A percentile compares a stretch with the other conserved stretches of the same genome.
Conservation (phyloP, 2,329 filamentous ascomycete species). For the Xylariales sp. region DNA sequence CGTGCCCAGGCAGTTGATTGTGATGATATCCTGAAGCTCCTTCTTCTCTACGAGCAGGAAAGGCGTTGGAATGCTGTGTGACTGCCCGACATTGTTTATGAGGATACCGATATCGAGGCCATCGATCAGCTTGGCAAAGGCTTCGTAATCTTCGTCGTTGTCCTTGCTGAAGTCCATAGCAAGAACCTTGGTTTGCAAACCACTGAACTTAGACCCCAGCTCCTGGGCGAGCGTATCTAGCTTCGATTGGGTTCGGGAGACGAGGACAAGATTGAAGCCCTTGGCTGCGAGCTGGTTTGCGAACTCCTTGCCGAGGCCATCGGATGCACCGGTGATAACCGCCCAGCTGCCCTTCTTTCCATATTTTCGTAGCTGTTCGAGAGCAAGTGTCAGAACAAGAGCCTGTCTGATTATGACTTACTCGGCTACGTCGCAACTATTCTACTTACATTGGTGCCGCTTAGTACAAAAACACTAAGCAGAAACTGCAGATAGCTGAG, state of each 20-base stretch:
- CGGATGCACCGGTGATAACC: slow-evolving; percentile 89
- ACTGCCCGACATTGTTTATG: slow-evolving; percentile 95
- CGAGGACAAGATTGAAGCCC: slow-evolving; percentile 91
- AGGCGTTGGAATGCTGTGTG: slow-evolving; percentile 86
- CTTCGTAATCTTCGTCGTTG: slow-evolving; percentile 73
- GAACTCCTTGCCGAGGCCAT: slow-evolving; percentile 96
- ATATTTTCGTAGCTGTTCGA: slow-evolving; percentile 73
- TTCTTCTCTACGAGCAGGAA: slow-evolving; percentile 75
- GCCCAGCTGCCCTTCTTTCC: slow-evolving; percentile 92
- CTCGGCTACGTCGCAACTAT: too few species aligned
- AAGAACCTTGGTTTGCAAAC: slow-evolving; percentile 69
- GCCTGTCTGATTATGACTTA: too few species aligned
- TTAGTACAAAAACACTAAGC: slow-evolving; percentile 64
- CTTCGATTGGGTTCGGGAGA: slow-evolving; percentile 94
- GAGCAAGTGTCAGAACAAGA: background rate
- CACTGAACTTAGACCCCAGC: slow-evolving; percentile 65
- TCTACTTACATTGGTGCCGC: slow-evolving; percentile 53
- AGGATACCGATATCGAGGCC: slow-evolving; percentile 80
- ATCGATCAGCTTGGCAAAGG: slow-evolving; percentile 62
- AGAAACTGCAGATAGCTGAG: slow-evolving; percentile 58
- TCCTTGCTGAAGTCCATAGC: slow-evolving; percentile 91
- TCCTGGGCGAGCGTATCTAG: slow-evolving; percentile 73
- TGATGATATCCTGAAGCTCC: slow-evolving; percentile 87
- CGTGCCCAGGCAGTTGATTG: slow-evolving; percentile 90
- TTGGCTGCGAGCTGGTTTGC: slow-evolving; percentile 83